Conservation (phyloP, 176 grass and related monocot species). For the Miscanthus lutarioriparius region DNA sequence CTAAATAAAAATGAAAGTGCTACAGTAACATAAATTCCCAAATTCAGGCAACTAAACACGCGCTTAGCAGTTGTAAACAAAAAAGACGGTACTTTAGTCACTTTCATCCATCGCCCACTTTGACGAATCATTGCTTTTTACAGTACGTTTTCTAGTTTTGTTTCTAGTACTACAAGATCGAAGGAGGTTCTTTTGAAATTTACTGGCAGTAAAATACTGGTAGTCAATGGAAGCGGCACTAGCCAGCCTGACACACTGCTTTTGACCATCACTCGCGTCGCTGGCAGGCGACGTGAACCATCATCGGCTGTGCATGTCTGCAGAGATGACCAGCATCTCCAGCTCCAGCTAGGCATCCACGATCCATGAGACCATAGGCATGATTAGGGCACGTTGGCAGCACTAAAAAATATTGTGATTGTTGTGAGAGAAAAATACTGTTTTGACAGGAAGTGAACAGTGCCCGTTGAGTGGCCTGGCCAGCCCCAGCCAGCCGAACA, state of each 20-base stretch:
- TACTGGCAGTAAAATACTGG: background rate
- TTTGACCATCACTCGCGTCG: background rate
- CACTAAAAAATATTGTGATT: too few species aligned
- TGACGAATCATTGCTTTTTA: conserved; percentile 16
- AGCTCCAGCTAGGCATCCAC: background rate
- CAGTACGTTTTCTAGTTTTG: conserved; percentile 16
- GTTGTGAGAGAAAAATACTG: too few species aligned
- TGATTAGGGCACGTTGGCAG: too few species aligned
- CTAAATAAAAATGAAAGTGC: too few species aligned
- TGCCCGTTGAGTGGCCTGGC: too few species aligned
- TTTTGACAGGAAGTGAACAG: too few species aligned
- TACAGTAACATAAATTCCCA: too few species aligned
- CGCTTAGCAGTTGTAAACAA: too few species aligned
- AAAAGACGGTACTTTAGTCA: too few species aligned
- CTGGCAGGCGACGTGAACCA: background rate
- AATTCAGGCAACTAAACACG: too few species aligned
- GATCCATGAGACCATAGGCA: background rate
- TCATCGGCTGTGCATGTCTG: background rate
- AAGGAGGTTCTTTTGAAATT: background rate
- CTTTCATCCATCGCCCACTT: background rate
- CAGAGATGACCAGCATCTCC: background rate
- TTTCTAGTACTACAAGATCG: background rate
- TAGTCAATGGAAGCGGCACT: background rate
- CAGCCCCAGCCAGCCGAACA: too few species aligned
- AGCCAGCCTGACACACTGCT: background rate